A percentile compares a stretch with the other conserved stretches of the same genome.
Conservation (phyloP, 1,284 basidiomycete genomes). For the Sanghuangporus weigelae region DNA sequence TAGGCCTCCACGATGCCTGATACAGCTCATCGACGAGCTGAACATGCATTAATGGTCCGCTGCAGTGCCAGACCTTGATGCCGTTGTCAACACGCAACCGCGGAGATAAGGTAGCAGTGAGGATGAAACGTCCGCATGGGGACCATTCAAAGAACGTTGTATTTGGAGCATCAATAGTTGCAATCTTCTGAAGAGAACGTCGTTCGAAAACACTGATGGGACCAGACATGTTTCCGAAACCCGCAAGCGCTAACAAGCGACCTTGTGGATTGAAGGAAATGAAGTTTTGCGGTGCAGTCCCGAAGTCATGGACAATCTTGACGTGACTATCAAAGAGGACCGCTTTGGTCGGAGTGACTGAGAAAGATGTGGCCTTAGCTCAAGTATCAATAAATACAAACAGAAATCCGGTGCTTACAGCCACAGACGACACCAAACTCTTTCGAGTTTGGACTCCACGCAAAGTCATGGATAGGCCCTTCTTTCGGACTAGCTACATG, state of each 20-base stretch:
- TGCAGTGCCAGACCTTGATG: constrained; percentile 93
- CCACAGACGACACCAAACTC: constrained; percentile 97
- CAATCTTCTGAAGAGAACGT: constrained; percentile 77
- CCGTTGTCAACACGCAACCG: constrained; percentile 96
- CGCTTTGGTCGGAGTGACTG: constrained; percentile 93
- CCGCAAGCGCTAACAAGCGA: constrained; percentile 82
- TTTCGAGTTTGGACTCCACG: constrained; percentile 96
- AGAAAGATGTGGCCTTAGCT: constrained; percentile 1
- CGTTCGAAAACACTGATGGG: constrained; percentile 92
- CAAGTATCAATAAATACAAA: not conserved
- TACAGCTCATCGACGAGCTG: constrained; percentile 84
- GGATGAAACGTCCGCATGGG: constrained; percentile 86
- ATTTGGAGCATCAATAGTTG: constrained; percentile 89
- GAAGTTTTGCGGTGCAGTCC: constrained; percentile 85
- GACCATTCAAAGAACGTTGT: constrained; percentile 95
- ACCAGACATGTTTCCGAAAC: constrained; percentile 95
- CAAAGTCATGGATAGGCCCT: constrained; percentile 94
- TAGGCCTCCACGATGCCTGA: constrained; percentile 82
- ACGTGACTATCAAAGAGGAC: constrained; percentile 91
- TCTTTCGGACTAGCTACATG: constrained; percentile 93
- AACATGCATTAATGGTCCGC: constrained; percentile 78
- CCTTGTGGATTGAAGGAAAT: constrained; percentile 95
- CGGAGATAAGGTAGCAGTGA: constrained; percentile 93
- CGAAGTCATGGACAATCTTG: constrained; percentile 87
- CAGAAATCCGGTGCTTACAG: constrained; percentile 50